Evolutionary conservation across 2,329 filamentous ascomycete genomes (phyloP).

Genomic region (Trichophyton rubrum): DNA sequence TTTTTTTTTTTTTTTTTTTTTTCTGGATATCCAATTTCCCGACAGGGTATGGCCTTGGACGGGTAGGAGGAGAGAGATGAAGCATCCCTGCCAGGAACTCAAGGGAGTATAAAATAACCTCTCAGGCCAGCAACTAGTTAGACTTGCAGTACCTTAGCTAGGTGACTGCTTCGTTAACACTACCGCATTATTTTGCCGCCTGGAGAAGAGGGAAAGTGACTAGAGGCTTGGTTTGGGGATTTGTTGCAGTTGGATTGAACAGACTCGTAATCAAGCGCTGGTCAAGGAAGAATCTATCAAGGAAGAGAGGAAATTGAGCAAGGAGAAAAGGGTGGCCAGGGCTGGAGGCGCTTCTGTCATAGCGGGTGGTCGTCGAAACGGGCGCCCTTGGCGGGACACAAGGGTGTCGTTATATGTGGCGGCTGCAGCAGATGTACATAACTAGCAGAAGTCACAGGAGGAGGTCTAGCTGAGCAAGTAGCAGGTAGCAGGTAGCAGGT

Average conservation of each 20-base stretch:
- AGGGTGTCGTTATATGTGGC: not conserved
- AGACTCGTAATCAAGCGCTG: too few species aligned
- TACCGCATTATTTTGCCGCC: not conserved
- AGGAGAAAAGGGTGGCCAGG: not conserved
- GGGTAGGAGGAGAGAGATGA: not conserved
- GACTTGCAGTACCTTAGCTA: too few species aligned
- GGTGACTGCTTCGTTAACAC: too few species aligned
- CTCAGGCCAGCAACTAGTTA: too few species aligned
- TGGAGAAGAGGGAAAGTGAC: not conserved
- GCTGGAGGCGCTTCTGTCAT: conserved; percentile 1
- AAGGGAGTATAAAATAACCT: too few species aligned
- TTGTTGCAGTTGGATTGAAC: too few species aligned
- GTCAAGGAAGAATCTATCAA: not conserved
- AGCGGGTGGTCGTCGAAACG: not conserved
- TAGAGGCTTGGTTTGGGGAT: too few species aligned
- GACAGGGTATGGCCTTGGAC: not conserved
- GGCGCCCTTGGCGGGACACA: conserved; percentile 3
- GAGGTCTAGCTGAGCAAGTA: too few species aligned
- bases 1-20: too few species aligned
- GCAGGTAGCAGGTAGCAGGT: too few species aligned
- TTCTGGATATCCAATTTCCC: not conserved
- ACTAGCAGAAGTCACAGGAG: not conserved
- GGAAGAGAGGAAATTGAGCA: not conserved
- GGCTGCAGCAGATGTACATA: not conserved
- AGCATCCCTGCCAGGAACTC: not conserved